phyloP scores from a whole-genome alignment of 306 rosid species.

The Malus orientalis region DNA sequence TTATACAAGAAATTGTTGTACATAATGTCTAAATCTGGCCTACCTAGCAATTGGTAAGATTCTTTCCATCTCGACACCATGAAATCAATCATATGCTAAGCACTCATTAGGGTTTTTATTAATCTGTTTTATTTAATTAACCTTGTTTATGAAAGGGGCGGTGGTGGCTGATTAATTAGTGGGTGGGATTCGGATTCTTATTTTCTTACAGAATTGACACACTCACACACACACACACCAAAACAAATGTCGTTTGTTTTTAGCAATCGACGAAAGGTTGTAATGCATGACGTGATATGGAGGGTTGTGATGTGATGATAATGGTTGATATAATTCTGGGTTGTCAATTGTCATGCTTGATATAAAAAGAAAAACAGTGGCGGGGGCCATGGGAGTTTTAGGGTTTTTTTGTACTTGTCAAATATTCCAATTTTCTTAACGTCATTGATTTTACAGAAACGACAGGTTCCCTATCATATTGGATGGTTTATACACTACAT shows the following conservation, averaged over 20 bases:
- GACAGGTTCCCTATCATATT: neutral
- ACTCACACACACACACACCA: neutral
- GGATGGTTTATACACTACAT: neutral
- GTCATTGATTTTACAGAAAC: neutral
- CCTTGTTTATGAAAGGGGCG: neutral
- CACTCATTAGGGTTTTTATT: neutral
- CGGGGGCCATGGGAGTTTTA: neutral
- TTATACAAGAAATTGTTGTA: too few relatives aligned
- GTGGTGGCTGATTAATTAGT: neutral
- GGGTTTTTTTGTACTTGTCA: neutral
- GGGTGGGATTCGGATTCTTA: neutral
- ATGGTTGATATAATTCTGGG: neutral
- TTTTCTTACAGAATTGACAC: neutral
- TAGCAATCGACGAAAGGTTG: neutral
- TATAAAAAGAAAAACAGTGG: neutral
- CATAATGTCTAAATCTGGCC: too few relatives aligned
- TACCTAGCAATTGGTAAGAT: neutral
- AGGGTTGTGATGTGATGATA: neutral
- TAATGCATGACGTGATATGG: neutral
- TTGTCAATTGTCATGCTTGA: neutral
- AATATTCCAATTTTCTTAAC: neutral
- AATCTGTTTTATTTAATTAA: neutral
- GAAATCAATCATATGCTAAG: conserved; percentile 29
- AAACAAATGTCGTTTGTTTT: neutral
- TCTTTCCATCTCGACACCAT: conserved; percentile 20